Base-by-base conservation (phyloP, 768 basidiomycete species). In the Suillus weaverae region DNA sequence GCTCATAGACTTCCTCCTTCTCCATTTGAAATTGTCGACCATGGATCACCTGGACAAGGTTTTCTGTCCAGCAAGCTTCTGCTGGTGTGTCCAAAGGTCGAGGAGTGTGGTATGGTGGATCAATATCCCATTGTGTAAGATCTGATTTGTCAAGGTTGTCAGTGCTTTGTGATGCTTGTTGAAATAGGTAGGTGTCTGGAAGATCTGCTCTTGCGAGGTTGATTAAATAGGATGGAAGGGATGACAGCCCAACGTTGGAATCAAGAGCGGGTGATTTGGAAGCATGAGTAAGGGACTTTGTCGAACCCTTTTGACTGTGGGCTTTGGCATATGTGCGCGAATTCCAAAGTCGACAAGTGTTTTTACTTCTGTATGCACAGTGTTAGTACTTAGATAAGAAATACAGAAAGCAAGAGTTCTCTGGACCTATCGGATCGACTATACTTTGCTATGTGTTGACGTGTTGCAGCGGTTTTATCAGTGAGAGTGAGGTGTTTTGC, bases 21-120 rank as follows among this genome's bases (percentile, higher is more conserved):
- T 48, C 46, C 22, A 48, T 48, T 48, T n/a, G 1, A 48, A 14
- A 48, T 22, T 3, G 11, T 48, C 13, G 13, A 14, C 46, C 22
- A 26, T 48, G 46, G 22, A 48, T 48, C 22, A 48, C 22, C 46
- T 48, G 22, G 22, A 26, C 46, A 26, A 48, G 46, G 46, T 26
- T 48, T 57, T 57, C 14, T 64, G 51, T 64, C 35, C 16, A 46
- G 10, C 10, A 10, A 44, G n/a, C 44, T n/a, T 44, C 44, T 44
- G 44, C 44, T 44, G 44, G 44, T 10, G 44, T 44, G 1, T 44
- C n/a, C 0, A 44, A 44, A 33, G 43, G 57, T 38, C 18, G 20
- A n/a, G 63, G 63, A 46, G 59, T 22, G 13, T 48, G 20, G 43
- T 64, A 64, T 16, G 63, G 63, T 22, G 63, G 59, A 59, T 44